Evolutionary conservation across 441 rosid genomes (phyloP).

Genomic region (Populus tomentosa): DNA sequence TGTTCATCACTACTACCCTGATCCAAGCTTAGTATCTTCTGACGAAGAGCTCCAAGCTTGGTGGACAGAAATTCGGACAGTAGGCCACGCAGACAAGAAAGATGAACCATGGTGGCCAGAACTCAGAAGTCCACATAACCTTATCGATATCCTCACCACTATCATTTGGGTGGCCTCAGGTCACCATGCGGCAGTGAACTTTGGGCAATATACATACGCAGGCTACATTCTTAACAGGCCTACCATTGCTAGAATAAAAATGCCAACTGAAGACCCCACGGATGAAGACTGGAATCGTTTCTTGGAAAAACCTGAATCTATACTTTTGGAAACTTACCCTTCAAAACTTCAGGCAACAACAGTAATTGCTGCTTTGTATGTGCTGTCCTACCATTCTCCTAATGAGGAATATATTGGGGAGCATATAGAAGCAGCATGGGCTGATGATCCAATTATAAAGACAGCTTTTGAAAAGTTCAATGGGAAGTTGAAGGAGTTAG

Average conservation of each 20-base stretch:
- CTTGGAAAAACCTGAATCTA: constrained; percentile 33
- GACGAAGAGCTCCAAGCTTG: constrained; percentile 51
- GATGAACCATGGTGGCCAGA: constrained; percentile 53
- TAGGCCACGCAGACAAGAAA: constrained; percentile 48
- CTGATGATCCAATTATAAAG: constrained; percentile 31
- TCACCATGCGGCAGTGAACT: constrained; percentile 64
- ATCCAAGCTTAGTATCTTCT: constrained; percentile 16
- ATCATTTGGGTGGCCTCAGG: constrained; percentile 54
- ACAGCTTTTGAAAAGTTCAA: constrained; percentile 56
- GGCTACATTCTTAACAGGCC: constrained; percentile 79
- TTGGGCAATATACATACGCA: constrained; percentile 59
- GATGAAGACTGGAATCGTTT: constrained; percentile 38
- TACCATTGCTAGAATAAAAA: constrained; percentile 45
- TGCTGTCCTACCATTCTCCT: constrained; percentile 56
- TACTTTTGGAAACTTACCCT: constrained; percentile 45
- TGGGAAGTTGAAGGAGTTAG: constrained; percentile 37
- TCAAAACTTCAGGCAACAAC: constrained; percentile 55
- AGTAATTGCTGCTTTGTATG: constrained; percentile 50
- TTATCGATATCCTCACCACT: constrained; percentile 39
- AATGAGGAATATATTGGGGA: constrained; percentile 79
- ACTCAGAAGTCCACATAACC: constrained; percentile 35
- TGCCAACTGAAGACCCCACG: constrained; percentile 51
- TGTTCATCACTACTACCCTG: constrained; percentile 49
- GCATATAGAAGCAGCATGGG: constrained; percentile 48
- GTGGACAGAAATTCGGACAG: constrained; percentile 48